These are phyloP conservation scores for Epichloe uncinata DNA, from an alignment of 2,329 filamentous ascomycete species.

Conservation along the genomic window DNA sequence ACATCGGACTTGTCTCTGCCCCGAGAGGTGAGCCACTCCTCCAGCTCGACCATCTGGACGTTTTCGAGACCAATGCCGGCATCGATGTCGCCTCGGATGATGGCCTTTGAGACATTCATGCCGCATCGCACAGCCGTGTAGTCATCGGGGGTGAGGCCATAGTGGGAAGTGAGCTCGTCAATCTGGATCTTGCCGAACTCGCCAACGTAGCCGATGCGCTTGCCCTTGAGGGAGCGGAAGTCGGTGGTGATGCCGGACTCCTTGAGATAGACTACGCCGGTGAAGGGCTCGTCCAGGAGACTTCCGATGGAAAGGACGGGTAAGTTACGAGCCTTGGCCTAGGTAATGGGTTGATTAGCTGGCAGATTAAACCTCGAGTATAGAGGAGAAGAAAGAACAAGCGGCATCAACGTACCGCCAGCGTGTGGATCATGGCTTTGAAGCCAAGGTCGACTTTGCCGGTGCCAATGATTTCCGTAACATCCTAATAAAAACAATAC, in stretches of 20 bases:
- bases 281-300: constrained; percentile 68
- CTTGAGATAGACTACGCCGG: constrained; percentile 65
- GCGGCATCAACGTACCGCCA: constrained; percentile 38
- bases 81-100: constrained; percentile 59
- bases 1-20: constrained; percentile 52
- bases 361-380: no score
- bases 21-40: constrained; percentile 57
- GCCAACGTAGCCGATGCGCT: constrained; percentile 66
- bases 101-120: constrained; percentile 69
- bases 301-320: constrained; percentile 61
- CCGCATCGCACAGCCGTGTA: constrained; percentile 68
- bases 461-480: constrained; percentile 68
- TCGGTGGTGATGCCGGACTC: constrained; percentile 60
- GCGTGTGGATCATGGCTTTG: constrained; percentile 75
- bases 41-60: constrained; percentile 71
- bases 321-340: constrained; percentile 64
- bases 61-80: constrained; percentile 68
- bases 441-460: constrained; percentile 67
- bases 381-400: neutral
- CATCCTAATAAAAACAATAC: constrained; percentile 36
- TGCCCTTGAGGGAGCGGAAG: constrained; percentile 62
- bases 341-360: no score
- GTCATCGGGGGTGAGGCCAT: constrained; percentile 58
- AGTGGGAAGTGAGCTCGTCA: constrained; percentile 66
- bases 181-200: constrained; percentile 79